Conservation (phyloP, 2,329 filamentous ascomycete genomes). For the Diaporthe helianthi region DNA sequence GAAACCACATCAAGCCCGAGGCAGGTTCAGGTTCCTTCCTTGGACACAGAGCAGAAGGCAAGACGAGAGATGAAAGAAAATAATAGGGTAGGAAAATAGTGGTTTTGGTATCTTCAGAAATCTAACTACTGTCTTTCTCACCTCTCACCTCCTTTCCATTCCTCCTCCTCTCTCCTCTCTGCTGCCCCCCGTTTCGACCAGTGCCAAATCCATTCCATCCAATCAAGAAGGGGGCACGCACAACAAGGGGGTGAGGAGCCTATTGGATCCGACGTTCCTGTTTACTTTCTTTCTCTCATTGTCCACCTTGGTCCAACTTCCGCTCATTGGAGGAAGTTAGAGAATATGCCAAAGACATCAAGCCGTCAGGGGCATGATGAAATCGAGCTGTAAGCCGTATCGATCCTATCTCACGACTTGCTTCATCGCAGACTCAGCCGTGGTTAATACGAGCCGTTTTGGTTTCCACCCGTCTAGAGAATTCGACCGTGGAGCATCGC, state of each 20-base stretch:
- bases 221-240: background rate
- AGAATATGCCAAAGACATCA: background rate
- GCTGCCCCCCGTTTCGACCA: background rate
- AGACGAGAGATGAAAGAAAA: background rate
- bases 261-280: background rate
- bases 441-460: background rate
- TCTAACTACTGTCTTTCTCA: slow-evolving; percentile 27
- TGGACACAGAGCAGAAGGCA: background rate
- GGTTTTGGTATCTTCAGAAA: slow-evolving; percentile 31
- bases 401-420: background rate
- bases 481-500: background rate
- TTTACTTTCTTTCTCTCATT: background rate
- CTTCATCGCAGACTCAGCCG: background rate
- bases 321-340: background rate
- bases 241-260: background rate
- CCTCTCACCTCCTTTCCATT: background rate
- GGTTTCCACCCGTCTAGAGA: background rate
- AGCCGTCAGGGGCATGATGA: background rate
- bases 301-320: background rate
- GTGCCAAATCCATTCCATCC: background rate
- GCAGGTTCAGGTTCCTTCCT: too few species aligned
- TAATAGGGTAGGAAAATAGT: slow-evolving; percentile 16
- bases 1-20: background rate
- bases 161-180: background rate
- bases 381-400: background rate